Evolutionary conservation across 345 rosid species (phyloP), one percentile per base, ranked within the genome.

Genomic region (Pistacia atlantica): DNA sequence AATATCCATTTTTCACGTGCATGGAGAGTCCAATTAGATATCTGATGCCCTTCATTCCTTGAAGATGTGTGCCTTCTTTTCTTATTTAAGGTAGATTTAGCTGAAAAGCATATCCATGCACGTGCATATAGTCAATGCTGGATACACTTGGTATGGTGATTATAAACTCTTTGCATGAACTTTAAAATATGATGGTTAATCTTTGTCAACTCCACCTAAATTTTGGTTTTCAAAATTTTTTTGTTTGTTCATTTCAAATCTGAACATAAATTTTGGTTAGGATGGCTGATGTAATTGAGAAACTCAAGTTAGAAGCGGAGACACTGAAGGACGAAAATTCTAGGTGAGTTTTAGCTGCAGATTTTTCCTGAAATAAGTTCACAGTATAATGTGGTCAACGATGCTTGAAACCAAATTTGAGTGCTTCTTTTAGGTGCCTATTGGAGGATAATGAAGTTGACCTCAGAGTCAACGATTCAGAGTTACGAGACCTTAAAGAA

Each of bases 401-500:
- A 61, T 65, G 46, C 66, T 66, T 37, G 10, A 54, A 33, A 38
- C 11, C 57, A 35, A 35, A 72, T 74, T 72, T 69, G 35, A 42
- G 5, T 54, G 57, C 57, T 48, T 76, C 70, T 80, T 55, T 67
- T 52, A 54, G 57, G 77, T 65, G 86, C 75, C 48, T 75, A 79
- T 65, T 85, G 74, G 77, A 83, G 76, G 94, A 86, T 73, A 83
- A 79, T 72, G 90, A 84, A 84, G 82, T 80, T 74, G 90, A 81
- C 45, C 76, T 82, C 52, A 79, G 74, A 61, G 89, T 84, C 20
- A 82, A 85, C 64, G 95, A 91, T 69, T 80, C 89, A 18, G 97
- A 90, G 78, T 80, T 96, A 63, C 82, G 76, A 81, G 93, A 88
- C 65, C 85, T 92, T 45, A 91, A 90, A 83, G 95, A 88, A 70